Evolutionary conservation across 1,284 basidiomycete genomes (phyloP).

Genomic region (Tilletiopsis washingtonensis): DNA sequence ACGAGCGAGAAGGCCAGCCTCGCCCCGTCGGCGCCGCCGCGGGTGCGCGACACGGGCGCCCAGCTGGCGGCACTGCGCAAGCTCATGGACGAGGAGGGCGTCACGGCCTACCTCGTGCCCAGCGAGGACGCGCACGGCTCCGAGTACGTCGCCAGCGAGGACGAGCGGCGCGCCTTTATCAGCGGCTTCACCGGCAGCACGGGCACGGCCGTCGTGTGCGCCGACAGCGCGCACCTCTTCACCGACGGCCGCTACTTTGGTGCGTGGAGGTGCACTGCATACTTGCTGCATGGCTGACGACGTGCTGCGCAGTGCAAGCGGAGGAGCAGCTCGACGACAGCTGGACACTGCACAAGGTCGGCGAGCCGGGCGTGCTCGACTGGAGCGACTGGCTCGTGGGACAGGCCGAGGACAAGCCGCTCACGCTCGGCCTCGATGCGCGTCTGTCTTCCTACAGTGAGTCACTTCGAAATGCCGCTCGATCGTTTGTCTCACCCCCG

Average conservation of each 20-base stretch:
- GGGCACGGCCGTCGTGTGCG: slow-evolving; percentile 68
- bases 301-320: slow-evolving; percentile 79
- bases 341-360: slow-evolving; percentile 68
- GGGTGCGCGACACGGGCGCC: slow-evolving; percentile 23
- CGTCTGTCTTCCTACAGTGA: slow-evolving; percentile 69
- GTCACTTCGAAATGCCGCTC: neutral
- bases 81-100: slow-evolving; percentile 24
- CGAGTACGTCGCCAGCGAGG: slow-evolving; percentile 61
- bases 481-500: slow-evolving; percentile 3
- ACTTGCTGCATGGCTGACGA: too few relatives aligned
- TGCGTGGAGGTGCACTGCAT: too few relatives aligned
- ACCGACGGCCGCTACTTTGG: slow-evolving; percentile 86
- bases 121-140: slow-evolving; percentile 63
- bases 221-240: slow-evolving; percentile 55
- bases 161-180: slow-evolving; percentile 75
- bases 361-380: slow-evolving; percentile 45
- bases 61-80: slow-evolving; percentile 30
- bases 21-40: too few relatives aligned
- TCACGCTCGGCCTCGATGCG: slow-evolving; percentile 76
- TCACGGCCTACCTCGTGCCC: slow-evolving; percentile 46
- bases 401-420: slow-evolving; percentile 50
- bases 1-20: too few relatives aligned
- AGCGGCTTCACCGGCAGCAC: slow-evolving; percentile 84
- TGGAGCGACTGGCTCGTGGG: slow-evolving; percentile 51
- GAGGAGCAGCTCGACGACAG: slow-evolving; percentile 64